Percentiles rank a stretch among this genome's conserved stretches.
Evolutionary conservation across 176 grass and related monocot genomes (phyloP).

Genomic region (Aegilops longissima): DNA sequence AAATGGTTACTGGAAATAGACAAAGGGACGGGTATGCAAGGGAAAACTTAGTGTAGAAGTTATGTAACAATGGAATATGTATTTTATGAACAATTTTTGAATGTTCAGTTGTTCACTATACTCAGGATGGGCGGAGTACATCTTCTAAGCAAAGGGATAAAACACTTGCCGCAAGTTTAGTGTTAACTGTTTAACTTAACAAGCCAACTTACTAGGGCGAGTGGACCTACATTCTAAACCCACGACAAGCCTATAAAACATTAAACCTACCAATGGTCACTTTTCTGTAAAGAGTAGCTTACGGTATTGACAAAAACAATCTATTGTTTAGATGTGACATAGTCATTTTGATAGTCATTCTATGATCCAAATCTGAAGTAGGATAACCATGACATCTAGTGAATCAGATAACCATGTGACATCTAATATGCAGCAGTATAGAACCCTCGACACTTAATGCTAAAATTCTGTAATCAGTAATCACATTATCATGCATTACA

Average conservation of each 20-base stretch:
- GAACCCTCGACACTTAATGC: not conserved
- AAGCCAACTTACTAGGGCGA: not conserved
- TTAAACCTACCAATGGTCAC: conserved; percentile 5
- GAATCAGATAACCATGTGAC: not conserved
- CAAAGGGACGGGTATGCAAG: not conserved
- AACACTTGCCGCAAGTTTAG: not conserved
- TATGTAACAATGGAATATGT: not conserved
- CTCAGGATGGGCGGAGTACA: not conserved
- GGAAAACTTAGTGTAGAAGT: not conserved
- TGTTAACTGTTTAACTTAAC: not conserved
- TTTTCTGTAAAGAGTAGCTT: not conserved
- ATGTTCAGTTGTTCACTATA: not conserved
- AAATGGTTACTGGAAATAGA: not conserved
- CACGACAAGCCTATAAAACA: not conserved
- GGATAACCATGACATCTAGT: not conserved
- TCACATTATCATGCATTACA: not conserved
- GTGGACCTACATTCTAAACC: conserved; percentile 10
- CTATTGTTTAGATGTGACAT: not conserved
- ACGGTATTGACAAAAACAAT: not conserved
- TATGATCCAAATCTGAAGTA: conserved; percentile 1
- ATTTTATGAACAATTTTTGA: not conserved
- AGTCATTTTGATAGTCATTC: not conserved
- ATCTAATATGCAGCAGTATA: not conserved
- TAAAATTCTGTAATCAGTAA: not conserved
- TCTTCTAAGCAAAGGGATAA: not conserved